phyloP scores from a whole-genome alignment of 2,329 filamentous ascomycete species.

The Colletotrichum coccodes region DNA sequence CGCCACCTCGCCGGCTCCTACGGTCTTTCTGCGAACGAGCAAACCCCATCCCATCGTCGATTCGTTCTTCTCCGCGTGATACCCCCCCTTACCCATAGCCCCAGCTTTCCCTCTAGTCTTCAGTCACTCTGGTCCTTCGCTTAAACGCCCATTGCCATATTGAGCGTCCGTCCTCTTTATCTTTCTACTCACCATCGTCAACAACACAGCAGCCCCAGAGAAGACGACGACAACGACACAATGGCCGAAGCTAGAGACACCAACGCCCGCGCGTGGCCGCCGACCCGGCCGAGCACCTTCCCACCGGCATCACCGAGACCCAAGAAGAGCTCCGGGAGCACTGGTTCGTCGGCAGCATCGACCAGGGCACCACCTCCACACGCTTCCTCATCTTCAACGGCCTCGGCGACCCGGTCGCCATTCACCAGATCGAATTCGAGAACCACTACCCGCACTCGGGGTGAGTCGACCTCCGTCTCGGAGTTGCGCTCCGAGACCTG shows the following conservation, averaged over 20 bases:
- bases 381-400: conserved; percentile 92
- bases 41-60: not conserved
- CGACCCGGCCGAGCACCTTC: conserved; percentile 37
- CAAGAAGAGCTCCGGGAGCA: conserved; percentile 47
- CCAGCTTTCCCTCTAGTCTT: not conserved
- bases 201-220: not conserved
- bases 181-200: not conserved
- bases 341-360: conserved; percentile 86
- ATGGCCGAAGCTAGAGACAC: conserved; percentile 29
- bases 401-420: conserved; percentile 79
- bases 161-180: not conserved
- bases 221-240: not conserved
- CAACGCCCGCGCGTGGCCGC: conserved; percentile 23
- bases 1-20: conserved; percentile 1
- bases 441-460: conserved; percentile 88
- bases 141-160: not conserved
- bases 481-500: not conserved
- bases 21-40: not conserved
- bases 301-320: conserved; percentile 43
- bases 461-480: conserved; percentile 59
- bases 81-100: conserved; percentile 1
- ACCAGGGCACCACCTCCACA: conserved; percentile 90
- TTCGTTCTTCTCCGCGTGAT: conserved; percentile 18
- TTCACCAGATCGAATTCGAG: conserved; percentile 87
- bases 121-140: not conserved